Evolutionary conservation across 306 rosid genomes (phyloP).

Genomic region (Trichosanthes cucumerina): DNA sequence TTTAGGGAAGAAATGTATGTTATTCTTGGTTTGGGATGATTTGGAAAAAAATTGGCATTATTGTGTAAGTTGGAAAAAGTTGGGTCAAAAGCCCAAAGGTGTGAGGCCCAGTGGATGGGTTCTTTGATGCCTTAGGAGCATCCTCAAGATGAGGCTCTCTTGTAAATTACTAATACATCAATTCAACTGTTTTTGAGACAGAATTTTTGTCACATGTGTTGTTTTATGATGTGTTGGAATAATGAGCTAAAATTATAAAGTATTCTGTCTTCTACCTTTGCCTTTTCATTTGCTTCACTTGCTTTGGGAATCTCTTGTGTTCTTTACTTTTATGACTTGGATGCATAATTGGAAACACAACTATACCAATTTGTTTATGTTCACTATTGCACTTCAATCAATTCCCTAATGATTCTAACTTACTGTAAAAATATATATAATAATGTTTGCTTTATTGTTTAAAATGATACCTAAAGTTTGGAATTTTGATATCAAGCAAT

Average conservation of each 20-base stretch:
- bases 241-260: not conserved
- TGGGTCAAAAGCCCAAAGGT: constrained; percentile 1
- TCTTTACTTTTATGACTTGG: not conserved
- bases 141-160: not conserved
- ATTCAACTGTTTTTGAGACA: not conserved
- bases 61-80: not conserved
- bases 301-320: not conserved
- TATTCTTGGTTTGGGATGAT: not conserved
- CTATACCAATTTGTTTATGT: not conserved
- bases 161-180: not conserved
- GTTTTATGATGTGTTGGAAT: not conserved
- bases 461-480: not conserved
- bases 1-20: not conserved
- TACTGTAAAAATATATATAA: not conserved
- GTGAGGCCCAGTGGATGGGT: not conserved
- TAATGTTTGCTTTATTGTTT: not conserved
- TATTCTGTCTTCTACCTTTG: not conserved
- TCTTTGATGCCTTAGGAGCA: not conserved
- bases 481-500: not conserved
- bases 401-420: not conserved
- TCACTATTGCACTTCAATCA: not conserved
- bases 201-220: not conserved
- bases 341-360: not conserved
- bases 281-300: not conserved
- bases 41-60: not conserved